Evolutionary conservation across 1,284 basidiomycete species (phyloP).

Genomic region (Moesziomyces sp.): DNA sequence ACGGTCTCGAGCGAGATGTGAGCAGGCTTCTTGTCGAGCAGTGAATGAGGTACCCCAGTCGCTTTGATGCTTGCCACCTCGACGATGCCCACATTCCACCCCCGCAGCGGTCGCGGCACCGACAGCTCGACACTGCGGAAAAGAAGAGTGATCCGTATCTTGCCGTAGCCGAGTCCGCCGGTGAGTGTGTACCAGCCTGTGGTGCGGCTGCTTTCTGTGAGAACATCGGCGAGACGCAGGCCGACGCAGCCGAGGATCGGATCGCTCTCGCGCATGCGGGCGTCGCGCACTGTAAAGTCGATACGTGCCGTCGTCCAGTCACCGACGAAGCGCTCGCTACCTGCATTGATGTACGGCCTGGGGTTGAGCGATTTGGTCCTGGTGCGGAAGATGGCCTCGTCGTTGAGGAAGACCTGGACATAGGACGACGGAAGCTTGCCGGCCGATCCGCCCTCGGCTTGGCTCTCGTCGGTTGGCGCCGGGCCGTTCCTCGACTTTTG

Average conservation of each 20-base stretch:
- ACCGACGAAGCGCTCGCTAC: slow-evolving; percentile 55
- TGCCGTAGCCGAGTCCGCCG: slow-evolving; percentile 58
- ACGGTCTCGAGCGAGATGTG: slow-evolving; percentile 53
- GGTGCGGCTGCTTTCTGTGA: slow-evolving; percentile 37
- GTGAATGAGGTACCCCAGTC: slow-evolving; percentile 25
- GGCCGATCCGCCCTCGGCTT: slow-evolving; percentile 38
- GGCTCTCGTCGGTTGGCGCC: slow-evolving; percentile 38
- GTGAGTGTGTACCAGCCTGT: slow-evolving; percentile 57
- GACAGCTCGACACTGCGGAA: slow-evolving; percentile 57
- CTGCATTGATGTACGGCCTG: slow-evolving; percentile 61
- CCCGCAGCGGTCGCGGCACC: slow-evolving; percentile 54
- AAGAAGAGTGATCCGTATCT: slow-evolving; percentile 56
- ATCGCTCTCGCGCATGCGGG: slow-evolving; percentile 58
- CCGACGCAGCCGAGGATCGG: slow-evolving; percentile 59
- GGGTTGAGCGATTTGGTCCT: slow-evolving; percentile 60
- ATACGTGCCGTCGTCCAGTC: slow-evolving; percentile 56
- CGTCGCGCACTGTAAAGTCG: slow-evolving; percentile 58
- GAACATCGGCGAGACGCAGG: slow-evolving; percentile 50
- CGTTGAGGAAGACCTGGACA: slow-evolving; percentile 62
- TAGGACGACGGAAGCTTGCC: slow-evolving; percentile 60
- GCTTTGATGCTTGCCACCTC: slow-evolving; percentile 49
- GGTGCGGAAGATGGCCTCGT: slow-evolving; percentile 61
- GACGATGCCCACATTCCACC: slow-evolving; percentile 61
- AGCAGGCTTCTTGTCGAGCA: slow-evolving; percentile 48
- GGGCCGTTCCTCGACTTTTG: slow-evolving; percentile 28